Evolutionary conservation across 345 rosid species (phyloP).

Genomic region (Aquilaria yunnanensis): DNA sequence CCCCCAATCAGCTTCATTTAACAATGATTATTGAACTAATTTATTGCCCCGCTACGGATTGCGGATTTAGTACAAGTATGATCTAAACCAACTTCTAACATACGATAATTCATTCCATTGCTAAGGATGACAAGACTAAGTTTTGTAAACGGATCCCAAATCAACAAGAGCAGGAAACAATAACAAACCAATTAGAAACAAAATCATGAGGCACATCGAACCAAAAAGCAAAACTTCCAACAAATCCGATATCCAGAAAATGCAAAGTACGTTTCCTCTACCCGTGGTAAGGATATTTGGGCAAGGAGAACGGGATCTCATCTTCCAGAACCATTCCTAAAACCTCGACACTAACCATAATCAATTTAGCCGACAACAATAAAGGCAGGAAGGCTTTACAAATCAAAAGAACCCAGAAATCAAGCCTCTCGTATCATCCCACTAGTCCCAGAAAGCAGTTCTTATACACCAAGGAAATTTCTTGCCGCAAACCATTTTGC

Average conservation of each 20-base stretch:
- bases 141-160: too few relatives aligned
- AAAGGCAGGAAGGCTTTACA: conserved; percentile 13
- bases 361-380: conserved; percentile 12
- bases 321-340: conserved; percentile 8
- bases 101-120: too few relatives aligned
- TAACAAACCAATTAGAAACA: too few relatives aligned
- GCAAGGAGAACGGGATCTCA: conserved; percentile 1
- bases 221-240: neutral
- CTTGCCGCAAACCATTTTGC: conserved; percentile 7
- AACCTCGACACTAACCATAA: conserved; percentile 15
- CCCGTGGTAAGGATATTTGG: conserved; percentile 5
- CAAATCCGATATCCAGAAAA: neutral
- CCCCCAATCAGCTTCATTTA: too few relatives aligned
- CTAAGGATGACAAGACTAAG: too few relatives aligned
- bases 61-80: too few relatives aligned
- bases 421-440: conserved; percentile 9
- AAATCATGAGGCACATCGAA: neutral
- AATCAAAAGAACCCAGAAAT: neutral
- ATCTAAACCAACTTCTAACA: too few relatives aligned
- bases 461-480: conserved; percentile 18
- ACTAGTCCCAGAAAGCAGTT: conserved; percentile 7
- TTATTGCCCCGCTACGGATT: too few relatives aligned
- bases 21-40: too few relatives aligned
- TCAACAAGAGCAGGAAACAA: too few relatives aligned
- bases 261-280: neutral